These are phyloP conservation scores for Cryptococcus sp. DNA, from an alignment of 1,284 basidiomycete genomes.

Conservation along the genomic window DNA sequence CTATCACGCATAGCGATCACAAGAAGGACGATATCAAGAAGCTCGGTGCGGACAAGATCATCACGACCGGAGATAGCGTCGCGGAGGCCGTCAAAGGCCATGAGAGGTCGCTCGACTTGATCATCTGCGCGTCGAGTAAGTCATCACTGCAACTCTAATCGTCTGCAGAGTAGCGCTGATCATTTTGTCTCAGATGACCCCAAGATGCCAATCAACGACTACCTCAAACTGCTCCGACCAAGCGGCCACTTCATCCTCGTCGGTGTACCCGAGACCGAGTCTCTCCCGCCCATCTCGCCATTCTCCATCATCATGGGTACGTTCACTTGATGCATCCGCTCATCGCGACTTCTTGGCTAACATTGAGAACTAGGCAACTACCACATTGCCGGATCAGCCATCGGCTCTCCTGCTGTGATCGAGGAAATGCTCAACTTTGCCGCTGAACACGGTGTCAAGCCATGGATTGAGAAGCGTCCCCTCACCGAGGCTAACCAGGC, in stretches of 20 bases:
- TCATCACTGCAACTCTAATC: background rate
- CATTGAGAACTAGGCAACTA: conserved; percentile 2
- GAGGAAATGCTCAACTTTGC: conserved; percentile 48
- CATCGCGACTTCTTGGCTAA: background rate
- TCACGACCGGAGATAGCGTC: conserved; percentile 50
- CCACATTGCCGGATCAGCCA: conserved; percentile 33
- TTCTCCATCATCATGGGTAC: conserved; percentile 33
- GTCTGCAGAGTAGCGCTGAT: too few relatives aligned
- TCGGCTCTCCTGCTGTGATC: conserved; percentile 45
- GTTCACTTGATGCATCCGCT: background rate
- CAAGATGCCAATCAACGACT: conserved; percentile 47
- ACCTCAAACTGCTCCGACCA: conserved; percentile 50
- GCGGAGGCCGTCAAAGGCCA: conserved; percentile 33
- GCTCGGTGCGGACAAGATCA: conserved; percentile 52
- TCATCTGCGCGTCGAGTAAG: conserved; percentile 53
- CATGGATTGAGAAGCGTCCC: conserved; percentile 37
- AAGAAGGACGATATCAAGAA: conserved; percentile 58
- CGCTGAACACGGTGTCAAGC: conserved; percentile 36
- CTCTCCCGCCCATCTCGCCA: conserved; percentile 33
- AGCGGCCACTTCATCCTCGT: conserved; percentile 49
- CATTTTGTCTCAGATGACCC: conserved; percentile 27
- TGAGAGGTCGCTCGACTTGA: conserved; percentile 51
- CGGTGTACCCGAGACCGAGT: conserved; percentile 41
- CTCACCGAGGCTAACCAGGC: conserved; percentile 55
- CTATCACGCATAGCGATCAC: conserved; percentile 56